Percentiles rank a stretch among this genome's conserved stretches.
Evolutionary conservation across 495 filamentous ascomycete species (phyloP).

Genomic region (Wilcoxina mikolae): DNA sequence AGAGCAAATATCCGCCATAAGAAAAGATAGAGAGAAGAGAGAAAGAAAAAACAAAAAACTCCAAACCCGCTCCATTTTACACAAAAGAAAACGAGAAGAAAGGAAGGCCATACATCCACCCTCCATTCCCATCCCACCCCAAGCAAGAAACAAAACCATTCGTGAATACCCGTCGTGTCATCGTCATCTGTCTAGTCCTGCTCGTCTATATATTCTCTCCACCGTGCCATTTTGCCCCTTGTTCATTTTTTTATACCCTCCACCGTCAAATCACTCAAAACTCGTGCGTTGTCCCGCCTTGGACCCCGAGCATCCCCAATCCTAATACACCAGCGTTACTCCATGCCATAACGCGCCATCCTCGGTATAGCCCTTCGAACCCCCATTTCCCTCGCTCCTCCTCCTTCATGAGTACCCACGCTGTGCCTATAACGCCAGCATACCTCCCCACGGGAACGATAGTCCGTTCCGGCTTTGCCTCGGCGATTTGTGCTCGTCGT

Average conservation of each 20-base stretch:
- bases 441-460: constrained; percentile 64
- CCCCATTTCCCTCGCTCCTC: constrained; percentile 50
- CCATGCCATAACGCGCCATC: constrained; percentile 95
- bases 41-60: neutral
- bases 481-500: constrained; percentile 66
- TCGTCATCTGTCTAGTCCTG: neutral
- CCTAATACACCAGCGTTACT: constrained; percentile 82
- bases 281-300: constrained; percentile 36
- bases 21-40: neutral
- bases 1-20: neutral
- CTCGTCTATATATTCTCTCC: neutral
- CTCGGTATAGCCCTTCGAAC: constrained; percentile 68
- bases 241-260: neutral
- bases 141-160: neutral
- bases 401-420: constrained; percentile 73
- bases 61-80: neutral
- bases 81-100: neutral
- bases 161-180: neutral
- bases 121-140: neutral
- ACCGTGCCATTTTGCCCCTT: too few species aligned
- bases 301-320: constrained; percentile 44
- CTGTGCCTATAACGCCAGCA: constrained; percentile 66
- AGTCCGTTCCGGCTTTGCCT: constrained; percentile 42
- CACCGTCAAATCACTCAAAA: constrained; percentile 30
- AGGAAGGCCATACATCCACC: neutral